phyloP scores from a whole-genome alignment of 345 rosid species.

The Rhodamnia argentea region DNA sequence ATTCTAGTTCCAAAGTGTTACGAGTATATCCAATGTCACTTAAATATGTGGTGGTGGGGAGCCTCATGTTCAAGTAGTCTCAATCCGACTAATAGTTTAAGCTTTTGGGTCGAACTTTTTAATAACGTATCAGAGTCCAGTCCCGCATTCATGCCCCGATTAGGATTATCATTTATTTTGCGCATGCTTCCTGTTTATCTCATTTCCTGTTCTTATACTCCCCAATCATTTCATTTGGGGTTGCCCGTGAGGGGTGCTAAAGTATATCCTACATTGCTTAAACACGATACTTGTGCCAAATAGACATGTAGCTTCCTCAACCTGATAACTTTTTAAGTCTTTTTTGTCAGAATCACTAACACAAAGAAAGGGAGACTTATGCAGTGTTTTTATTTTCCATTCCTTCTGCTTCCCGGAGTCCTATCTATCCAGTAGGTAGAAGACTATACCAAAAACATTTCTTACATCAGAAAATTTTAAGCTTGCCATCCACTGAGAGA shows the following conservation, averaged over 20 bases:
- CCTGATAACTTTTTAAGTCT: not conserved
- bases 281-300: not conserved
- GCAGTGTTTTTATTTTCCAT: not conserved
- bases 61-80: not conserved
- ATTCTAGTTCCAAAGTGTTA: not conserved
- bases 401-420: not conserved
- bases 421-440: not conserved
- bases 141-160: not conserved
- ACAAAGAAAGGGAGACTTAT: not conserved
- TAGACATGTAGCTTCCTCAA: not conserved
- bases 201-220: not conserved
- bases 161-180: not conserved
- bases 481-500: not conserved
- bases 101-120: not conserved
- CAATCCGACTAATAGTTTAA: not conserved
- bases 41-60: not conserved
- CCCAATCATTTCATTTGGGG: not conserved
- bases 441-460: not conserved
- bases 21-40: not conserved
- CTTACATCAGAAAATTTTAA: not conserved
- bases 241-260: not conserved
- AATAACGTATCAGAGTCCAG: not conserved
- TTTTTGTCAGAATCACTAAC: not conserved
- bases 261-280: not conserved
- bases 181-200: not conserved